phyloP scores from a whole-genome alignment of 2,329 filamentous ascomycete species.

The Rhytidhysteron rufulum region DNA sequence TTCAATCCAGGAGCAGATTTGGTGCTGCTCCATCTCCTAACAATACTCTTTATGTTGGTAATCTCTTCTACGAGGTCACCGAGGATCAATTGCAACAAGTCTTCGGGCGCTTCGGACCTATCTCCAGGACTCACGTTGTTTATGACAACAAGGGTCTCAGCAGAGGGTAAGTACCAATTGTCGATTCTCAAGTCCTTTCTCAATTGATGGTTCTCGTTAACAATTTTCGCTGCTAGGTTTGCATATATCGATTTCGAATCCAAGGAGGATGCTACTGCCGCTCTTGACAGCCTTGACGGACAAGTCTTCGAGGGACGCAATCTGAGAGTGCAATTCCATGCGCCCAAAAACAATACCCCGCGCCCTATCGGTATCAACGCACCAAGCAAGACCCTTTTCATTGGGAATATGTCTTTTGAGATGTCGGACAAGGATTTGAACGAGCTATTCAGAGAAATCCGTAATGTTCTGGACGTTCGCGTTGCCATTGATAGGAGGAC shows the following conservation, averaged over 20 bases:
- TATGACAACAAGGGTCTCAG: slow-evolving; percentile 61
- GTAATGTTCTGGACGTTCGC: slow-evolving; percentile 70
- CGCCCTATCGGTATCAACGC: slow-evolving; percentile 25
- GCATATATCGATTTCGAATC: slow-evolving; percentile 61
- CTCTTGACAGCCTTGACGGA: slow-evolving; percentile 57
- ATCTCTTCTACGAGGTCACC: slow-evolving; percentile 66
- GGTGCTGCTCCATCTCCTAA: slow-evolving; percentile 14
- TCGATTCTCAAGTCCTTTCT: too few relatives aligned
- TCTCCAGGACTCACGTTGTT: slow-evolving; percentile 54
- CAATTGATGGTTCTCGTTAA: too few relatives aligned
- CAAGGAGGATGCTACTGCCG: slow-evolving; percentile 51
- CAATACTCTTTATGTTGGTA: slow-evolving; percentile 60
- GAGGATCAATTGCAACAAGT: slow-evolving; percentile 57
- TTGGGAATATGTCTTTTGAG: slow-evolving; percentile 84
- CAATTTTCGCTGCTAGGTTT: slow-evolving; percentile 47
- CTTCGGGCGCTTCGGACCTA: slow-evolving; percentile 56
- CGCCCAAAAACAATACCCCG: slow-evolving; percentile 12
- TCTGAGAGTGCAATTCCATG: slow-evolving; percentile 59
- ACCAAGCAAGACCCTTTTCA: slow-evolving; percentile 67
- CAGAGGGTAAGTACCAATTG: slow-evolving; percentile 63
- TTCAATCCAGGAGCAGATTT: slow-evolving; percentile 1
- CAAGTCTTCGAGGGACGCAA: slow-evolving; percentile 61
- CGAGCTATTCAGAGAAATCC: slow-evolving; percentile 66
- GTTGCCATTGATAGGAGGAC: slow-evolving; percentile 79
- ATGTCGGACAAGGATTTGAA: slow-evolving; percentile 81